Evolutionary conservation across 805 yeast genomes (phyloP).

Genomic region (Pichia cephalocereana): DNA sequence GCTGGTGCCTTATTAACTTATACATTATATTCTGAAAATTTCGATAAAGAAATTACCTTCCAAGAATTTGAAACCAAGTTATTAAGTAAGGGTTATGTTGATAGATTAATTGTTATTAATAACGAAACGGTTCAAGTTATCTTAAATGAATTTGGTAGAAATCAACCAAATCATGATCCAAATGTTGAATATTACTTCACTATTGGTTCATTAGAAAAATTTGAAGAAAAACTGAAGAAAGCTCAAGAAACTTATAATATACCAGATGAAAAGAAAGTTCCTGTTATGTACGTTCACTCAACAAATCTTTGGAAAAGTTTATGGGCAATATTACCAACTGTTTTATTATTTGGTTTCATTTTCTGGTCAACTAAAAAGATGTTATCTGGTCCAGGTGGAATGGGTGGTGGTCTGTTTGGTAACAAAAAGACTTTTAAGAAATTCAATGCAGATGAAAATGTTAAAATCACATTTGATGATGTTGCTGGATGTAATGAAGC

Average conservation of each 20-base stretch:
- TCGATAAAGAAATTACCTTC: constrained; percentile 27
- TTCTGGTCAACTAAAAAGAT: constrained; percentile 53
- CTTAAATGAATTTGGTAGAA: constrained; percentile 35
- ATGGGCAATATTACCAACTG: constrained; percentile 72
- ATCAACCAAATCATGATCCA: constrained; percentile 22
- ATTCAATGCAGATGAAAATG: constrained; percentile 76
- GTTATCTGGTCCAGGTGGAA: constrained; percentile 46
- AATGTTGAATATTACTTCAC: constrained; percentile 45
- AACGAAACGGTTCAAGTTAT: constrained; percentile 64
- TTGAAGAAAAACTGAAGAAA: constrained; percentile 73
- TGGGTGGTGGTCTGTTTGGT: constrained; percentile 52
- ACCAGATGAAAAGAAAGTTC: constrained; percentile 62
- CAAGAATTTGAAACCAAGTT: constrained; percentile 81
- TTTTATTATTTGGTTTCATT: constrained; percentile 70
- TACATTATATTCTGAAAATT: constrained; percentile 14
- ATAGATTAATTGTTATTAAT: constrained; percentile 64
- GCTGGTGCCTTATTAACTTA: constrained; percentile 15
- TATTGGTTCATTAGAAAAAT: constrained; percentile 77
- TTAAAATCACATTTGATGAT: constrained; percentile 74
- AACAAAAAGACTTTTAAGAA: constrained; percentile 73
- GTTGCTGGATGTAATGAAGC: constrained; percentile 96
- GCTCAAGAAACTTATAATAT: constrained; percentile 64
- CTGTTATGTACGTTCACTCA: constrained; percentile 65
- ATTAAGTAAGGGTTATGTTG: constrained; percentile 70
- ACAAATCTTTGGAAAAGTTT: constrained; percentile 55